phyloP scores from a whole-genome alignment of 225 moss, liverwort and hornwort genomes.

The Climacium dendroides region DNA sequence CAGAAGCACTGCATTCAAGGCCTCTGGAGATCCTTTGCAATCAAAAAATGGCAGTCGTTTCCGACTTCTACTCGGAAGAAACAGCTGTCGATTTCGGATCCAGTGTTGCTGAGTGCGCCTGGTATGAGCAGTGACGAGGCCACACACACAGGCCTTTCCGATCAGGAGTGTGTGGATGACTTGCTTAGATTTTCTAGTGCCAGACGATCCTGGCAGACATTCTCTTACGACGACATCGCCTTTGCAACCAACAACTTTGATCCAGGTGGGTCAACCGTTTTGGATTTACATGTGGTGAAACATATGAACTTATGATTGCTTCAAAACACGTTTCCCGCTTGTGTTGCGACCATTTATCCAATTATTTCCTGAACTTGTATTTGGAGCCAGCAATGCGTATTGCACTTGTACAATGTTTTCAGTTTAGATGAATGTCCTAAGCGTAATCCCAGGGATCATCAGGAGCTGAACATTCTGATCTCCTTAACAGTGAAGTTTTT shows the following conservation, averaged over 20 bases:
- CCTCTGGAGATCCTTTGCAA: conserved; percentile 78
- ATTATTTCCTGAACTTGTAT: neutral
- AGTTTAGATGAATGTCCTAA: neutral
- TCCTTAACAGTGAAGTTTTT: neutral
- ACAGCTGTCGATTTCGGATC: conserved; percentile 60
- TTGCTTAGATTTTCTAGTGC: conserved; percentile 40
- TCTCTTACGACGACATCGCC: conserved; percentile 57
- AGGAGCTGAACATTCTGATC: neutral
- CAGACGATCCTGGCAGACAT: conserved; percentile 79
- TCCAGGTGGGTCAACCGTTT: conserved; percentile 19
- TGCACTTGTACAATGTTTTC: neutral
- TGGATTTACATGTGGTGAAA: neutral
- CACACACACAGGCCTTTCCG: neutral
- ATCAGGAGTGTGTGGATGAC: conserved; percentile 41
- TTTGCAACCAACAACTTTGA: conserved; percentile 69
- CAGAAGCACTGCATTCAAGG: conserved; percentile 58
- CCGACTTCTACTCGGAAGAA: conserved; percentile 63
- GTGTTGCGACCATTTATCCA: neutral
- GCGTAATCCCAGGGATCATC: neutral
- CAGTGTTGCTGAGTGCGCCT: conserved; percentile 40
- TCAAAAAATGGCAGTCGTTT: conserved; percentile 74
- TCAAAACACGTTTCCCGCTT: neutral
- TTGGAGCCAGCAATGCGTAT: neutral
- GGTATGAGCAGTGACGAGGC: neutral
- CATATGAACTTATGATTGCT: neutral